A percentile compares a stretch with the other conserved stretches of the same genome.
These are phyloP conservation scores for Cladosporium cucumerinum DNA, from an alignment of 2,329 filamentous ascomycete genomes.

Conservation along the genomic window DNA sequence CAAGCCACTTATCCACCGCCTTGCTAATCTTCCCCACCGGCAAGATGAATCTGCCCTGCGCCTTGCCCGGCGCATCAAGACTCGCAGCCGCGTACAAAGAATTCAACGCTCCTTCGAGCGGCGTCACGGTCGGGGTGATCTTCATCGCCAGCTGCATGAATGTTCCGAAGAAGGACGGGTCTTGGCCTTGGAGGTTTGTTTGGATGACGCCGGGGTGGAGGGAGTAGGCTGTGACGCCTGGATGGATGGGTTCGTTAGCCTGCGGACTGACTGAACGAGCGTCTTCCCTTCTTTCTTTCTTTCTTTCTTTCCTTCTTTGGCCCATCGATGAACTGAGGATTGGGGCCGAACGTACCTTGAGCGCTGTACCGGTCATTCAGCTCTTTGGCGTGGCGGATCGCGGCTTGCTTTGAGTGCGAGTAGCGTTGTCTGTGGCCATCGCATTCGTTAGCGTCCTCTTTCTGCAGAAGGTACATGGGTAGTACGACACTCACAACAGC, in stretches of 20 bases:
- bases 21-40: background rate
- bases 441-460: background rate
- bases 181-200: background rate
- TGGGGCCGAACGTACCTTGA: background rate
- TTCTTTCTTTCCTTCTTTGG: too few relatives aligned
- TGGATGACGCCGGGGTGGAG: constrained; percentile 7
- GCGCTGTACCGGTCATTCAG: constrained; percentile 12
- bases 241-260: background rate
- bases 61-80: background rate
- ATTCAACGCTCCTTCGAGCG: background rate
- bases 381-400: constrained; percentile 9
- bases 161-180: background rate
- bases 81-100: constrained; percentile 6
- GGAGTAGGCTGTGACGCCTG: constrained; percentile 3
- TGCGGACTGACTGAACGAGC: background rate
- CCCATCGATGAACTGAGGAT: too few relatives aligned
- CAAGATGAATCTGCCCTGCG: background rate
- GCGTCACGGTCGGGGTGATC: background rate
- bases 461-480: too few relatives aligned
- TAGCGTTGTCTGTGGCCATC: background rate
- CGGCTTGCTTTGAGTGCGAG: constrained; percentile 9
- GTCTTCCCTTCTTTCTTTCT: too few relatives aligned
- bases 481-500: background rate
- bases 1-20: background rate
- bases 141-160: background rate